Conservation (phyloP, 2,329 filamentous ascomycete genomes). For the Verticillium nonalfalfae region DNA sequence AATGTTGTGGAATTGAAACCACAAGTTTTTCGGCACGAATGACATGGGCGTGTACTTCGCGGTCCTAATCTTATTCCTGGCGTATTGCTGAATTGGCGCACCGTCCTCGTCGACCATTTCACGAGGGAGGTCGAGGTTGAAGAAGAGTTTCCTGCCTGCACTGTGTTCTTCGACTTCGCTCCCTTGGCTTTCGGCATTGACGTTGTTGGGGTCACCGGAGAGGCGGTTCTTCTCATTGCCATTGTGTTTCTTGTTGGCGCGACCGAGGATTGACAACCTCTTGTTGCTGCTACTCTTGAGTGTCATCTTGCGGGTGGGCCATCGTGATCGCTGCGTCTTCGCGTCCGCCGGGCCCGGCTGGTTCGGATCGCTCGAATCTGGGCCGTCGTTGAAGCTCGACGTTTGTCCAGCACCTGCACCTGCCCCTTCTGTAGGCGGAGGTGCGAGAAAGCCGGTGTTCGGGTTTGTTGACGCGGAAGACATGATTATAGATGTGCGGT, state of each 20-base stretch:
- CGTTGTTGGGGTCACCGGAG: constrained; percentile 18
- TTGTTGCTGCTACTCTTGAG: constrained; percentile 72
- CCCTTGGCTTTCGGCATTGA: constrained; percentile 20
- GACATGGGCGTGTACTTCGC: constrained; percentile 95
- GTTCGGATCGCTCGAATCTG: background rate
- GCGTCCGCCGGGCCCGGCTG: constrained; percentile 37
- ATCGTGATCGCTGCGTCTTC: constrained; percentile 73
- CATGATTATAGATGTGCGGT: constrained; percentile 16
- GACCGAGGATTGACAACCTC: constrained; percentile 74
- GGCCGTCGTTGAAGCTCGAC: background rate
- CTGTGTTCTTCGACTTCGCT: constrained; percentile 32
- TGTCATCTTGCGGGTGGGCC: constrained; percentile 88
- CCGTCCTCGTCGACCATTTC: constrained; percentile 77
- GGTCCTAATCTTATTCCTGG: constrained; percentile 94
- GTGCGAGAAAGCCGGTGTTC: constrained; percentile 2
- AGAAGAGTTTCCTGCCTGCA: constrained; percentile 61
- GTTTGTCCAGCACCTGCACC: constrained; percentile 27
- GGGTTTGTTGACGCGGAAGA: background rate
- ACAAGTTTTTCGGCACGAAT: constrained; percentile 94
- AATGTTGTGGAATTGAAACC: constrained; percentile 97
- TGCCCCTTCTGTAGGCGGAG: constrained; percentile 8
- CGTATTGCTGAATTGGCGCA: constrained; percentile 60
- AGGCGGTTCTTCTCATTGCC: constrained; percentile 65
- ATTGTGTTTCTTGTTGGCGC: constrained; percentile 58
- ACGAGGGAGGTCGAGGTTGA: constrained; percentile 76